Percentiles rank a stretch among this genome's conserved stretches.
phyloP scores from a whole-genome alignment of 306 rosid genomes.

The Heteromeles arbutifolia region DNA sequence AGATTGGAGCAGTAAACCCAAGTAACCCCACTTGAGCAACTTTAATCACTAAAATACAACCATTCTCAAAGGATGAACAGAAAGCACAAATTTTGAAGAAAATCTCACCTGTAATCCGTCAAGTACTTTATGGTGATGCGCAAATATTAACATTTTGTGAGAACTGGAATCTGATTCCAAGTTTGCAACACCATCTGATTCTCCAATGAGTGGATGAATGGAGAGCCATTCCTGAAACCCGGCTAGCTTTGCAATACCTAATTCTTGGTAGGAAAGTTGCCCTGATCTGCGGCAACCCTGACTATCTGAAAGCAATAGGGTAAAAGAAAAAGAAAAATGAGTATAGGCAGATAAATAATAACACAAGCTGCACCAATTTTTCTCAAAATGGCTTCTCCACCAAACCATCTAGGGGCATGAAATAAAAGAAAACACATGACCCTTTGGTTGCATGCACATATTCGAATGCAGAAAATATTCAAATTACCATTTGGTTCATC shows the following conservation, averaged over 20 bases:
- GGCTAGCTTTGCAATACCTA: constrained; percentile 85
- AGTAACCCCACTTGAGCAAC: not conserved
- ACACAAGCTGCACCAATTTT: not conserved
- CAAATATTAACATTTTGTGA: constrained; percentile 85
- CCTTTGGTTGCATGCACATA: not conserved
- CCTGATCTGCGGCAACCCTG: constrained; percentile 19
- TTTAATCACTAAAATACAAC: not conserved
- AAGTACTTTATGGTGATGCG: constrained; percentile 91
- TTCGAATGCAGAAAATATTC: not conserved
- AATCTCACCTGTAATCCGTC: constrained; percentile 72
- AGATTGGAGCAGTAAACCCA: not conserved
- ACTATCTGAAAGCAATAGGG: constrained; percentile 23
- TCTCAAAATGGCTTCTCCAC: not conserved
- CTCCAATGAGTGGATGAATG: constrained; percentile 67
- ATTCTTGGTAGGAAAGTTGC: constrained; percentile 70
- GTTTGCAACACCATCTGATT: constrained; percentile 39
- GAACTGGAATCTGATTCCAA: constrained; percentile 35
- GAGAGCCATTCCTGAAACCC: constrained; percentile 90
- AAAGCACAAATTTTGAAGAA: constrained; percentile 14
- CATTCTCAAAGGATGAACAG: constrained; percentile 13
- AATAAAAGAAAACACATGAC: too few relatives aligned
- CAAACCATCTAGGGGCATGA: not conserved
- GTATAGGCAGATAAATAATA: not conserved
- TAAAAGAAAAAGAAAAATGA: not conserved
- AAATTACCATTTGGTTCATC: constrained; percentile 58